These are phyloP conservation scores for Phytophthora agathidicida DNA, from an alignment of 352 stramenopile species.

Conservation along the genomic window DNA sequence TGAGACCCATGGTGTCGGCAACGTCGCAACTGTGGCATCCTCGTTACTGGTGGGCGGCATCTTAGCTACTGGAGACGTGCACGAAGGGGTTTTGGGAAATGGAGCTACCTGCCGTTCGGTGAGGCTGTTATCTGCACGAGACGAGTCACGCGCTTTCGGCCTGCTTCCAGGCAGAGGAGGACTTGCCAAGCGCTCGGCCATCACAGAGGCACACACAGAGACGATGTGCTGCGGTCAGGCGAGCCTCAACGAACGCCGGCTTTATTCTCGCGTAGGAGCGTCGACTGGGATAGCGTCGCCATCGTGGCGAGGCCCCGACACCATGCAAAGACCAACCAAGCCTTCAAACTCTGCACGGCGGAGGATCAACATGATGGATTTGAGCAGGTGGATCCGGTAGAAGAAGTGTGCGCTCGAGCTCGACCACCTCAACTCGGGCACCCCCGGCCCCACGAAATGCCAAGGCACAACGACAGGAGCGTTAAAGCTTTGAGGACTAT, in stretches of 20 bases:
- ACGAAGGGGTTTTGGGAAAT: constrained; percentile 22
- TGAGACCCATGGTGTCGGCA: constrained; percentile 24
- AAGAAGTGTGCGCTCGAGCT: constrained; percentile 22
- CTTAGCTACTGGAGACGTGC: constrained; percentile 13
- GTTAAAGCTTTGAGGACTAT: not conserved
- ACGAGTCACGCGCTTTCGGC: too few species aligned
- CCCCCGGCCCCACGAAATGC: constrained; percentile 4
- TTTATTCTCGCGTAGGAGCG: constrained; percentile 15
- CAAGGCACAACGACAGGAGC: not conserved
- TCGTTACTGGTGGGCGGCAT: constrained; percentile 24
- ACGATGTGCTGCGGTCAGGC: constrained; percentile 32
- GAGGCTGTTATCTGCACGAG: constrained; percentile 6
- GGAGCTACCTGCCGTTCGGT: constrained; percentile 19
- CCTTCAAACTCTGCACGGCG: constrained; percentile 19
- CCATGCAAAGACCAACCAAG: constrained; percentile 22
- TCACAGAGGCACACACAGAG: constrained; percentile 10
- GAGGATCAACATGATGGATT: constrained; percentile 21
- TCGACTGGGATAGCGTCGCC: constrained; percentile 7
- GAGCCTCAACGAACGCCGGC: constrained; percentile 19
- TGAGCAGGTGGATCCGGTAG: constrained; percentile 21
- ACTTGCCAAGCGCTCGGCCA: constrained; percentile 1
- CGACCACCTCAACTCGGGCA: constrained; percentile 6
- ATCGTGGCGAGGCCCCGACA: constrained; percentile 1
- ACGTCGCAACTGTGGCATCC: constrained; percentile 14
- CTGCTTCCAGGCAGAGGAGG: not conserved